These are phyloP conservation scores for Aureobasidium sp. DNA, from an alignment of 2,329 filamentous ascomycete genomes.

Conservation along the genomic window DNA sequence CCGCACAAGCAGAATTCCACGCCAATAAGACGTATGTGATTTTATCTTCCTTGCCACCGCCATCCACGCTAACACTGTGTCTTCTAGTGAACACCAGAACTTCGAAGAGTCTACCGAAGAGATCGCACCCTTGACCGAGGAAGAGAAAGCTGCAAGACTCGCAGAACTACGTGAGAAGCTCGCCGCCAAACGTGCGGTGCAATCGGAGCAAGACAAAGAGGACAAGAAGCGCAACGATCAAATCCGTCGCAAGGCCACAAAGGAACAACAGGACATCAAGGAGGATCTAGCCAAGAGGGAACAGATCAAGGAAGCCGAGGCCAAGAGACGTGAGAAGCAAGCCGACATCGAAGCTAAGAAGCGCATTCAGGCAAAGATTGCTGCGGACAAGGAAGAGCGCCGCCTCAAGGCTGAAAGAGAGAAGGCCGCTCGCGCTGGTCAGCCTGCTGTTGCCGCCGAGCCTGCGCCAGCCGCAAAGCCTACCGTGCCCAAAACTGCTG, in stretches of 20 bases:
- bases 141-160: constrained; percentile 78
- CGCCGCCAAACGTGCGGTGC: constrained; percentile 61
- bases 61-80: constrained; percentile 1
- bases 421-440: constrained; percentile 50
- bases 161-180: constrained; percentile 66
- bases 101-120: constrained; percentile 93
- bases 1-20: constrained; percentile 79
- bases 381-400: constrained; percentile 86
- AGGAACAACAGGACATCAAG: constrained; percentile 80
- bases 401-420: constrained; percentile 76
- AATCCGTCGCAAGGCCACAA: constrained; percentile 79
- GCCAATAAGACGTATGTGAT: constrained; percentile 67
- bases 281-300: constrained; percentile 84
- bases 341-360: constrained; percentile 81
- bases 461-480: constrained; percentile 39
- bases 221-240: constrained; percentile 80
- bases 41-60: background rate
- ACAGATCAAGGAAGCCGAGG: constrained; percentile 81
- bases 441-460: constrained; percentile 38
- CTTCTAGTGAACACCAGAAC: constrained; percentile 66
- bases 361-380: constrained; percentile 86
- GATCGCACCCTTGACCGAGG: constrained; percentile 81
- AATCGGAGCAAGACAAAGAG: constrained; percentile 67
- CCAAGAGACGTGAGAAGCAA: constrained; percentile 80
- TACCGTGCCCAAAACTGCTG: constrained; percentile 53